Evolutionary conservation across 345 rosid genomes (phyloP), one percentile per base, ranked within the genome.

Genomic region (Syzygium grande): DNA sequence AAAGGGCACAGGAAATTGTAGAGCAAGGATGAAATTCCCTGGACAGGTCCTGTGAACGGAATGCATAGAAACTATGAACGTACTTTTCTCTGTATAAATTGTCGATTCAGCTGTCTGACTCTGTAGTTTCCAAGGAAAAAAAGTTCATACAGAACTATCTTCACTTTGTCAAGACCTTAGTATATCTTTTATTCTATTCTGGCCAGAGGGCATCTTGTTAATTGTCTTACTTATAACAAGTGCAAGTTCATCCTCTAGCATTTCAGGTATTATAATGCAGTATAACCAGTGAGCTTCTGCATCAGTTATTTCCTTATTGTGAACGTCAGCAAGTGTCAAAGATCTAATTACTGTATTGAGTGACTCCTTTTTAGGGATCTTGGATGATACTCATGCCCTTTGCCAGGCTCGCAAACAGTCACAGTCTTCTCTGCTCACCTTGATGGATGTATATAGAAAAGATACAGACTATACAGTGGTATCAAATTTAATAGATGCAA

Each of bases 321-420:
- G 83, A 73, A 21, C 14, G 12, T 73, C 83, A 73, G 49, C 83
- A 34, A 34, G 83, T 19, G 49, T 73, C 83, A 21, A 84, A 73
- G 41, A 38, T 19, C 4, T 73, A 73, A 73, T 73, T 38, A 41
- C 51, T 12, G 80, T 61, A 38, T 73, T 73, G 27, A 73, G 21
- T 51, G 6, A 77, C 29, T 55, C 27, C 2, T 53, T 46, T 85
- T 83, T 61, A 91, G 93, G 94, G 84, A 89, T 92, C 80, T n/a
- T 91, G 90, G 93, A 92, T 43, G 93, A 92, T 59, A 30, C 86
- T 16, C 88, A 85, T 87, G 93, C 93, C 87, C 91, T 91, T 54
- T 91, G 90, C 46, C 51, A 78, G 85, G 91, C 90, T 27, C 80
- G 90, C 51, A 83, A 88, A 87, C 84, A 89, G 73, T 52, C 94